These are phyloP conservation scores for Acanthamoeba royreba DNA, from an alignment of 208 protist genomes.

Conservation along the genomic window DNA sequence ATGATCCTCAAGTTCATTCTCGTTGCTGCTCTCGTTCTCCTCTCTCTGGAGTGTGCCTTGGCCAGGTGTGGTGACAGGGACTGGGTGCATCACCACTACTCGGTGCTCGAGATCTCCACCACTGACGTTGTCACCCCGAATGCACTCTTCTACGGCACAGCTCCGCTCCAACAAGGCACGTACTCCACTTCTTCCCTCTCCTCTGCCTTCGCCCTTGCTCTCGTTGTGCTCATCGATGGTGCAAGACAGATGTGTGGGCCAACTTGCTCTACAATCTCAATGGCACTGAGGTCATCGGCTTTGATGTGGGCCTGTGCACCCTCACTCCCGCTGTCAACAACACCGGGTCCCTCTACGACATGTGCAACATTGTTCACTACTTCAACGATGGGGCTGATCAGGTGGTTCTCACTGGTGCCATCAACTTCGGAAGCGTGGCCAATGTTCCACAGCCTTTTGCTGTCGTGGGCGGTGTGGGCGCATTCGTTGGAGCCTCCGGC, in stretches of 20 bases:
- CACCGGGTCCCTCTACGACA: background rate
- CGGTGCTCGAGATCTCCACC: background rate
- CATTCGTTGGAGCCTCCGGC: background rate
- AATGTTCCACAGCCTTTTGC: background rate
- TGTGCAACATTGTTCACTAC: background rate
- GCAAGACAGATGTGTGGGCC: background rate
- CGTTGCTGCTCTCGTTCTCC: background rate
- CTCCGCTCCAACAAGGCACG: background rate
- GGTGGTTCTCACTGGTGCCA: background rate
- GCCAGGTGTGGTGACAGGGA: background rate
- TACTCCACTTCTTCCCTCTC: background rate
- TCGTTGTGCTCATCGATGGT: background rate
- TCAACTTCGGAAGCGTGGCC: background rate
- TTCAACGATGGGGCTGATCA: constrained; percentile 22
- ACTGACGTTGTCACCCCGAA: background rate
- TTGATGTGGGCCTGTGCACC: background rate
- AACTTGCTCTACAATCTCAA: background rate
- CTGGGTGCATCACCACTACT: background rate
- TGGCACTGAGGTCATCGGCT: background rate
- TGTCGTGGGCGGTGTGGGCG: background rate
- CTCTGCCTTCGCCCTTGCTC: background rate
- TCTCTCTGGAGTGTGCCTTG: background rate
- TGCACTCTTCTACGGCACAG: background rate
- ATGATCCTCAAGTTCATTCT: background rate
- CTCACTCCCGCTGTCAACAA: background rate